Percentiles rank a stretch among this genome's conserved stretches.
These are phyloP conservation scores for Trichoderma citrinoviride DNA, from an alignment of 2,329 filamentous ascomycete species.

Conservation along the genomic window DNA sequence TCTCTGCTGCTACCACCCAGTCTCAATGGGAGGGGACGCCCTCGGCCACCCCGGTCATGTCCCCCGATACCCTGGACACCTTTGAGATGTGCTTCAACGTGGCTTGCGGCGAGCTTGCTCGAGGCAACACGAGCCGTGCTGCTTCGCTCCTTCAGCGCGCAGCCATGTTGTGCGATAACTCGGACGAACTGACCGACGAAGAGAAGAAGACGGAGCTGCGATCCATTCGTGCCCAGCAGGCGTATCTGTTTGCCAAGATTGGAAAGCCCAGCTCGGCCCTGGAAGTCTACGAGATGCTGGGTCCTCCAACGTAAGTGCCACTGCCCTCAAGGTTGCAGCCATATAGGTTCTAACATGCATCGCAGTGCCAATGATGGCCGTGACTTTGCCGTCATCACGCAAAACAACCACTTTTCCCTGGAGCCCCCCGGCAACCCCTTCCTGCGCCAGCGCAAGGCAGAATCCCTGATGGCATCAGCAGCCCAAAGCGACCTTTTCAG, in stretches of 20 bases:
- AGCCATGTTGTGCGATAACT: constrained; percentile 66
- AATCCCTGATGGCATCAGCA: constrained; percentile 50
- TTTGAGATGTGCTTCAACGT: constrained; percentile 83
- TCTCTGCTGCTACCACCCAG: constrained; percentile 69
- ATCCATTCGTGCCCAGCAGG: constrained; percentile 73
- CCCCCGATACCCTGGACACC: constrained; percentile 61
- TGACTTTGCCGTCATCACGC: constrained; percentile 63
- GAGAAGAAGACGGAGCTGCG: constrained; percentile 73
- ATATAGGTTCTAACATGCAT: not conserved
- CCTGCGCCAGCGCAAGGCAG: constrained; percentile 60
- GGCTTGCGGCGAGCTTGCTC: constrained; percentile 69
- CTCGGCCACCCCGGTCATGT: constrained; percentile 40
- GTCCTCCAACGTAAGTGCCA: constrained; percentile 56
- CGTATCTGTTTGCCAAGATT: constrained; percentile 66
- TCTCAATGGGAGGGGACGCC: constrained; percentile 63
- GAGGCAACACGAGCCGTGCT: constrained; percentile 63
- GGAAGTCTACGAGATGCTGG: constrained; percentile 59
- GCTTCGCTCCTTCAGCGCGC: constrained; percentile 67
- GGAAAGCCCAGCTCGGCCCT: constrained; percentile 66
- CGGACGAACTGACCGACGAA: constrained; percentile 69
- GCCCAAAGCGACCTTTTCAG: constrained; percentile 65
- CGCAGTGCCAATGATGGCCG: constrained; percentile 45
- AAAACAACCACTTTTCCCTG: constrained; percentile 58
- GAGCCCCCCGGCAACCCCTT: constrained; percentile 60
- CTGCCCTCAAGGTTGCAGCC: too few species aligned